A percentile compares a stretch with the other conserved stretches of the same genome.
Conservation (phyloP, 2,329 filamentous ascomycete genomes). For the Aspergillus udagawae region DNA sequence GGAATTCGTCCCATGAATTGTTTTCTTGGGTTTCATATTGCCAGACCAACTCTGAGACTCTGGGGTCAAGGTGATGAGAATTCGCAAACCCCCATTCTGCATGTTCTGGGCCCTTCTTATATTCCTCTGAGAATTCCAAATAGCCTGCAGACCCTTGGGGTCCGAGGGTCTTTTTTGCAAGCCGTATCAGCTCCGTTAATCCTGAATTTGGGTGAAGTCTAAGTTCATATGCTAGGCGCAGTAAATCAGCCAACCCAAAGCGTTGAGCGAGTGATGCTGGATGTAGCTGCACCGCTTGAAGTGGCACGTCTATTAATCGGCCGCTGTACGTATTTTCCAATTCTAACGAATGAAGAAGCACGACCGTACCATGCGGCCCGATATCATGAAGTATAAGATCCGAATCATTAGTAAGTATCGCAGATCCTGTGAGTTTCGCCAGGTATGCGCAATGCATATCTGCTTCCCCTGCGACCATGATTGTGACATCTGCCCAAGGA, state of each 20-base stretch:
- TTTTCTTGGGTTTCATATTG: conserved; percentile 34
- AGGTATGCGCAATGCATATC: conserved; percentile 73
- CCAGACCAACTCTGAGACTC: conserved; percentile 49
- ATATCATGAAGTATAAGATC: conserved; percentile 76
- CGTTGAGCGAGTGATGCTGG: conserved; percentile 27
- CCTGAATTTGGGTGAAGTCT: conserved; percentile 25
- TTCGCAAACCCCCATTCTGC: neutral
- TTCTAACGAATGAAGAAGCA: conserved; percentile 65
- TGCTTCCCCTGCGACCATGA: conserved; percentile 77
- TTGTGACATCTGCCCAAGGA: conserved; percentile 38
- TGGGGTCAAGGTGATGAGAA: conserved; percentile 42
- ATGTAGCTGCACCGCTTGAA: conserved; percentile 38
- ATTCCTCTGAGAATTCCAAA: conserved; percentile 34
- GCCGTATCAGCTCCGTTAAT: conserved; percentile 29
- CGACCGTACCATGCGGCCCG: conserved; percentile 57
- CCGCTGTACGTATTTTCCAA: conserved; percentile 12
- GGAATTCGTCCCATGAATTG: conserved; percentile 14
- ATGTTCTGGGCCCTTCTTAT: conserved; percentile 16
- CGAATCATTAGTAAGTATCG: conserved; percentile 78
- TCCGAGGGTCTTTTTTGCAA: conserved; percentile 21
- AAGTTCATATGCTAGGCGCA: conserved; percentile 40
- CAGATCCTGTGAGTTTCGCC: conserved; percentile 52
- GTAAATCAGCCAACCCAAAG: conserved; percentile 32
- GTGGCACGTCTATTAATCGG: conserved; percentile 12
- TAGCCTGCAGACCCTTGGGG: conserved; percentile 20